phyloP scores from a whole-genome alignment of 352 stramenopile genomes.

The Globisporangium uncinulatum region DNA sequence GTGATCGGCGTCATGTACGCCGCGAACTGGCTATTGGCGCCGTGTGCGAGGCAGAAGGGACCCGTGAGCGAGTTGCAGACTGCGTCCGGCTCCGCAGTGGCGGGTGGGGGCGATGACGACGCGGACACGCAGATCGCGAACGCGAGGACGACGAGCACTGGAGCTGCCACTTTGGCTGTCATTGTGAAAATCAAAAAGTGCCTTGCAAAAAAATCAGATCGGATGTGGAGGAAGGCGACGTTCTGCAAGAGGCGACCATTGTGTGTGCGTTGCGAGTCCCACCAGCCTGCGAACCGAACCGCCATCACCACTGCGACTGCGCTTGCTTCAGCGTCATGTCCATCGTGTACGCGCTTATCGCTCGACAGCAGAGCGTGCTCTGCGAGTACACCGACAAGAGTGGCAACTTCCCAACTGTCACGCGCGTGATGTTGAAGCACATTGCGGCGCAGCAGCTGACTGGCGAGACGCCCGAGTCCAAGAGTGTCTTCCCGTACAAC shows the following conservation, averaged over 20 bases:
- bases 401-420: constrained; percentile 74
- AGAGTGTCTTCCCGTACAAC: constrained; percentile 75
- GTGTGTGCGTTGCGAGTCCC: too few species aligned
- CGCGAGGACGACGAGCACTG: not conserved
- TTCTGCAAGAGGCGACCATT: too few species aligned
- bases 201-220: not conserved
- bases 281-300: too few species aligned
- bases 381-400: constrained; percentile 73
- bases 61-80: constrained; percentile 62
- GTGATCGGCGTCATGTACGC: constrained; percentile 63
- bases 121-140: not conserved
- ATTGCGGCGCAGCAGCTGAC: constrained; percentile 45
- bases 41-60: constrained; percentile 48
- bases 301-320: too few species aligned
- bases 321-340: constrained; percentile 35
- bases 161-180: not conserved
- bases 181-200: not conserved
- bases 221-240: not conserved
- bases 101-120: not conserved
- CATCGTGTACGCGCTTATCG: constrained; percentile 69
- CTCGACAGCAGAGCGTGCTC: constrained; percentile 66
- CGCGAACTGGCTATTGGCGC: constrained; percentile 27
- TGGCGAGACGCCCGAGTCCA: constrained; percentile 14
- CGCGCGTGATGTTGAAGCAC: constrained; percentile 67
- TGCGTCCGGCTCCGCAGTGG: constrained; percentile 1